Evolutionary conservation across 345 rosid species (phyloP), one percentile per base, ranked within the genome.

Genomic region (Psidium friedrichsthalianum): DNA sequence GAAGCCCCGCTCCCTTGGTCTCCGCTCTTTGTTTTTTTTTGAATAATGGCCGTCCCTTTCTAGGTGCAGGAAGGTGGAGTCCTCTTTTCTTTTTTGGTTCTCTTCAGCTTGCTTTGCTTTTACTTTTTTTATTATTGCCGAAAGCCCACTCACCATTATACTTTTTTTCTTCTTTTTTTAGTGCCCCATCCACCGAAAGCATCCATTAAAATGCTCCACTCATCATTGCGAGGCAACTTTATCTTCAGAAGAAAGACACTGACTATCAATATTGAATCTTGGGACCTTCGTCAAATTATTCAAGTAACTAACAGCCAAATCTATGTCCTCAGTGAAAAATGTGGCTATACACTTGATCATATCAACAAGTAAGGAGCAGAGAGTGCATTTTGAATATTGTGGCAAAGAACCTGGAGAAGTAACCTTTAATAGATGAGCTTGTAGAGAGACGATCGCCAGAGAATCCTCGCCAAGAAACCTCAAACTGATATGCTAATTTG

Each of bases 401-500:
- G 98, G 96, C 82, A 97, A 87, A n/a, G 93, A 91, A 90, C 87
- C 90, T 27, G 99, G 98, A 82, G 93, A 88, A 53, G 89, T 94
- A 87, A 90, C 96, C 99, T 95, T 95, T 87, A 95, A 89, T 84
- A 97, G 89, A n/a, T 61, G 89, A 88, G 92, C 87, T 89, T 95
- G 96, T 56, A 94, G 89, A 3, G 87, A 84, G n/a, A 61, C 83
- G 85, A 89, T 95, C 93, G 9, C 97, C 96, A 51, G 94, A 91
- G 82, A 94, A 92, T 86, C 96, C 89, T 86, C 90, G 91, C 99
- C 99, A 95, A 83, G 91, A 90, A 89, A 93, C 92, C 88, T 95
- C 98, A 88, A 95, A 95, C 82, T 96, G 95, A 86, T 94, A 95
- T 82, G 98, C 98, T 82, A 92, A 56, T 88, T 92, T 15, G 98